Evolutionary conservation across 176 grass and related monocot genomes (phyloP).

Genomic region (Bolboschoenus planiculmis): DNA sequence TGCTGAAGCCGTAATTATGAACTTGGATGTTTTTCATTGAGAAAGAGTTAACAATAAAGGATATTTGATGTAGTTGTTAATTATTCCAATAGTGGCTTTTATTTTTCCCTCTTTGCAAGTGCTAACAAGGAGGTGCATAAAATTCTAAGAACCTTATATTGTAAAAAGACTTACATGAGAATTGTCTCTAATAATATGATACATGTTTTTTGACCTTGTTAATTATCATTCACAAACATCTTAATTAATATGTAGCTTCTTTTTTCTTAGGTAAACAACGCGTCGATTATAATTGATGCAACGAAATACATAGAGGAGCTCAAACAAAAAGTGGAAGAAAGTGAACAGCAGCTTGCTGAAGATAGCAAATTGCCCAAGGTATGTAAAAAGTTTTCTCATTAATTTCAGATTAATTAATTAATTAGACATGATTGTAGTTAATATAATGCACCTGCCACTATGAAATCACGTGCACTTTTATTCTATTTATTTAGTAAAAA

Average conservation of each 20-base stretch:
- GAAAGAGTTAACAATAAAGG: no score
- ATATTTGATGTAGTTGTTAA: no score
- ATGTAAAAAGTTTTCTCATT: neutral
- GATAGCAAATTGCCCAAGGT: constrained; percentile 24
- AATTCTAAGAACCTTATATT: no score
- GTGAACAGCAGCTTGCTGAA: neutral
- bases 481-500: neutral
- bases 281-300: constrained; percentile 55
- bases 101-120: neutral
- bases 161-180: no score
- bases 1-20: neutral
- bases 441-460: neutral
- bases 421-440: neutral
- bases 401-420: neutral
- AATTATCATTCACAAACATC: neutral
- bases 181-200: neutral
- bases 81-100: no score
- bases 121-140: no score
- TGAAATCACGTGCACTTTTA: neutral
- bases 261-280: constrained; percentile 38
- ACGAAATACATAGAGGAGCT: constrained; percentile 65
- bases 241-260: neutral
- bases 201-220: neutral
- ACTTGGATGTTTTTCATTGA: no score
- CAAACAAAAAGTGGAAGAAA: constrained; percentile 46